Evolutionary conservation across 805 yeast species (phyloP).

Genomic region (Saturnispora zaruensis): DNA sequence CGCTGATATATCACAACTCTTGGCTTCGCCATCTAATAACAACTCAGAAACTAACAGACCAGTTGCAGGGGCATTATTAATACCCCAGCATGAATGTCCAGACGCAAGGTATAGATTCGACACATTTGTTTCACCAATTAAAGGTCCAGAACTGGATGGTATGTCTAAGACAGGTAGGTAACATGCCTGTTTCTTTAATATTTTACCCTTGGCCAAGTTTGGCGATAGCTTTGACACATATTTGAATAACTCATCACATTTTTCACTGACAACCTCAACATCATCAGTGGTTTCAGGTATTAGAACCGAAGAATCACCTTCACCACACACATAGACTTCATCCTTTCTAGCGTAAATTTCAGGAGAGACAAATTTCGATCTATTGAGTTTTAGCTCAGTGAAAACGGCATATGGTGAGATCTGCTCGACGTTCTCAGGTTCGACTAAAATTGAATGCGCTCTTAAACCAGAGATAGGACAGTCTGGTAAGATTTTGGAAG

Average conservation of each 20-base stretch:
- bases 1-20: constrained; percentile 69
- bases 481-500: constrained; percentile 78
- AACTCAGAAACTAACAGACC: constrained; percentile 90
- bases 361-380: constrained; percentile 69
- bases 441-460: constrained; percentile 89
- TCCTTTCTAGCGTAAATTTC: constrained; percentile 93
- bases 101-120: constrained; percentile 69
- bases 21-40: constrained; percentile 72
- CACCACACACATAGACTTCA: constrained; percentile 96
- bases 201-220: constrained; percentile 61
- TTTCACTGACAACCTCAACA: constrained; percentile 76
- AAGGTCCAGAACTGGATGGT: constrained; percentile 86
- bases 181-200: constrained; percentile 85
- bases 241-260: constrained; percentile 79
- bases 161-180: constrained; percentile 91
- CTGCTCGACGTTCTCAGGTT: constrained; percentile 59
- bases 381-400: constrained; percentile 77
- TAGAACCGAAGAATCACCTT: constrained; percentile 84
- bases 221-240: constrained; percentile 73
- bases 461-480: constrained; percentile 92
- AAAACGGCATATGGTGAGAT: constrained; percentile 93
- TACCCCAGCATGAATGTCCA: constrained; percentile 99
- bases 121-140: constrained; percentile 90
- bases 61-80: constrained; percentile 94
- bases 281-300: constrained; percentile 93